These are phyloP conservation scores for Suillus tomentosus DNA, from an alignment of 768 basidiomycete genomes.

Conservation along the genomic window DNA sequence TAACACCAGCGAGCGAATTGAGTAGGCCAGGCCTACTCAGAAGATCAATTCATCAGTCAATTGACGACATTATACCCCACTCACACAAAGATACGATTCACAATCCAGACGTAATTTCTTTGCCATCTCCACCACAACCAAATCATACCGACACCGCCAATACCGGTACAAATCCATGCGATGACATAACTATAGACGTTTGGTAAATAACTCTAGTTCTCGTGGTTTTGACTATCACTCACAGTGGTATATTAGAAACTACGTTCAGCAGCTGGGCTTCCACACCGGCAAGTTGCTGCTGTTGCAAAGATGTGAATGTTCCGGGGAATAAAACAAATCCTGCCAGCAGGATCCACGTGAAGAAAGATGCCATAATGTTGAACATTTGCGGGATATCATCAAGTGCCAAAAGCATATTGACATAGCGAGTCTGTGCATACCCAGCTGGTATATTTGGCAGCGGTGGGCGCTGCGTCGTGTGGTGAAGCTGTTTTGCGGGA, in stretches of 20 bases:
- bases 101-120: conserved; percentile 58
- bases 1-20: conserved; percentile 56
- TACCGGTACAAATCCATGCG: conserved; percentile 54
- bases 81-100: conserved; percentile 59
- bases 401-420: conserved; percentile 63
- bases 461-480: conserved; percentile 22
- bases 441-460: conserved; percentile 26
- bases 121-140: conserved; percentile 64
- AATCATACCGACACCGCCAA: conserved; percentile 55
- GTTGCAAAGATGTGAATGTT: conserved; percentile 52
- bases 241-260: conserved; percentile 50
- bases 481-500: conserved; percentile 22
- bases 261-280: conserved; percentile 36
- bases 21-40: conserved; percentile 52
- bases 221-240: conserved; percentile 21
- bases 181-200: conserved; percentile 46
- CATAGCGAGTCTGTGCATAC: conserved; percentile 47
- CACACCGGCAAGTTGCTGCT: conserved; percentile 29
- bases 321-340: conserved; percentile 66
- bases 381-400: conserved; percentile 53
- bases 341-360: conserved; percentile 63
- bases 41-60: conserved; percentile 12
- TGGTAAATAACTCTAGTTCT: not conserved
- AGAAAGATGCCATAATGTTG: conserved; percentile 56
- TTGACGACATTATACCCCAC: conserved; percentile 18